Conservation (phyloP, 371 early-diverging fungal genomes). For the Spiromyces aspiralis region DNA sequence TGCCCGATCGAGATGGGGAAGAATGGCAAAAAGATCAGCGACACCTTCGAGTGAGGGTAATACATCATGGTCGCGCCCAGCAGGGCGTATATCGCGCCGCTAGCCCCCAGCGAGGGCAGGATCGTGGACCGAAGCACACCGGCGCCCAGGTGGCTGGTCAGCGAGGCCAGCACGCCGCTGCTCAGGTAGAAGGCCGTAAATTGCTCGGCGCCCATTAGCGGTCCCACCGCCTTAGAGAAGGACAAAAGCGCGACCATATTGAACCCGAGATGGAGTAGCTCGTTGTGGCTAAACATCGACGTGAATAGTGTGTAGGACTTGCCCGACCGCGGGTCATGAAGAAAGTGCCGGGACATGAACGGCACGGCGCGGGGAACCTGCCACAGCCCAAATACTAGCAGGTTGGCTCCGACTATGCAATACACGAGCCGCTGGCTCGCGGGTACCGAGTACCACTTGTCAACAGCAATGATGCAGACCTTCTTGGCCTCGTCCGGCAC, state of each 20-base stretch:
- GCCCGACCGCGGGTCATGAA: slow-evolving; percentile 43
- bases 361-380: slow-evolving; percentile 37
- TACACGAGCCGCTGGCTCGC: slow-evolving; percentile 37
- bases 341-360: slow-evolving; percentile 51
- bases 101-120: slow-evolving; percentile 52
- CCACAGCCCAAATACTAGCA: slow-evolving; percentile 53
- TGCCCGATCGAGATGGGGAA: slow-evolving; percentile 42
- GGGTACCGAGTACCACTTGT: slow-evolving; percentile 26
- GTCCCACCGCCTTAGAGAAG: slow-evolving; percentile 30
- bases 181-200: slow-evolving; percentile 60
- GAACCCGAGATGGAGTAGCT: slow-evolving; percentile 41
- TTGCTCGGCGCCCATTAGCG: slow-evolving; percentile 40
- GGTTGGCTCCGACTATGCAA: slow-evolving; percentile 45
- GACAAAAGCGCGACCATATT: slow-evolving; percentile 53
- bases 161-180: slow-evolving; percentile 41
- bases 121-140: slow-evolving; percentile 20
- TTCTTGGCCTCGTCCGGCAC: slow-evolving; percentile 32
- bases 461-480: slow-evolving; percentile 24
- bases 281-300: slow-evolving; percentile 44
- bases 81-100: slow-evolving; percentile 57
- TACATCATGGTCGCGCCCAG: slow-evolving; percentile 37
- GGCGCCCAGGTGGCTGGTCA: slow-evolving; percentile 39
- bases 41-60: slow-evolving; percentile 42
- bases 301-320: slow-evolving; percentile 51
- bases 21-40: slow-evolving; percentile 55